Evolutionary conservation across 2,329 filamentous ascomycete genomes (phyloP).

Genomic region (Fusarium concolor): DNA sequence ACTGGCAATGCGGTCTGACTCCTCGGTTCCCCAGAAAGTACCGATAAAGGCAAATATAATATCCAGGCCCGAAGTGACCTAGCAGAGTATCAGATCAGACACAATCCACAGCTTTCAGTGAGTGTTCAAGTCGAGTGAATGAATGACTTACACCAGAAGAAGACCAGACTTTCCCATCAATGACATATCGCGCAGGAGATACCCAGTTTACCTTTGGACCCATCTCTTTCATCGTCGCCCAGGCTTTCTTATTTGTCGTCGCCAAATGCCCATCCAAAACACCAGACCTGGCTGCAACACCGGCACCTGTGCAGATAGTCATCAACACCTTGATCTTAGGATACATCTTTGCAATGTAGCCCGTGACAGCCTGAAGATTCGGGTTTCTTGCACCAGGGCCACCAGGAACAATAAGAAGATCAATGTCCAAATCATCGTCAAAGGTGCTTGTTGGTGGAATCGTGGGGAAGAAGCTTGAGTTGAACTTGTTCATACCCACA

Average conservation of each 20-base stretch:
- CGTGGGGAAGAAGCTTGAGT: constrained; percentile 52
- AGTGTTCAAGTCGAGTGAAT: background rate
- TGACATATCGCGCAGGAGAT: constrained; percentile 70
- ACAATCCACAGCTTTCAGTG: background rate
- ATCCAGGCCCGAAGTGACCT: constrained; percentile 54
- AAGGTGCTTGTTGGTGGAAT: constrained; percentile 64
- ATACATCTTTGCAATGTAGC: constrained; percentile 55
- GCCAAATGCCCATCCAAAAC: constrained; percentile 69
- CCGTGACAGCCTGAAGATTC: constrained; percentile 52
- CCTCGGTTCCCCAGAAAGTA: constrained; percentile 61
- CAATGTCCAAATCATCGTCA: constrained; percentile 60
- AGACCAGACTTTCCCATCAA: constrained; percentile 75
- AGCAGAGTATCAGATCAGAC: background rate
- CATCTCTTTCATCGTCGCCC: constrained; percentile 59
- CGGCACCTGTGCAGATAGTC: constrained; percentile 75
- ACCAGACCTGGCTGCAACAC: constrained; percentile 68
- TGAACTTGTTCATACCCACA: constrained; percentile 47
- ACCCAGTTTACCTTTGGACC: constrained; percentile 70
- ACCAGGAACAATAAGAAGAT: constrained; percentile 75
- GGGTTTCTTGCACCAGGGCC: constrained; percentile 61
- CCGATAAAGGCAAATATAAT: constrained; percentile 53
- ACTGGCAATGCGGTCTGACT: constrained; percentile 58
- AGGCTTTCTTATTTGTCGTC: constrained; percentile 75
- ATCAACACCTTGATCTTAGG: constrained; percentile 66
- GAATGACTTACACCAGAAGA: constrained; percentile 63